Evolutionary conservation across 176 grass and related monocot genomes (phyloP).

Genomic region (Paspalum notatum): DNA sequence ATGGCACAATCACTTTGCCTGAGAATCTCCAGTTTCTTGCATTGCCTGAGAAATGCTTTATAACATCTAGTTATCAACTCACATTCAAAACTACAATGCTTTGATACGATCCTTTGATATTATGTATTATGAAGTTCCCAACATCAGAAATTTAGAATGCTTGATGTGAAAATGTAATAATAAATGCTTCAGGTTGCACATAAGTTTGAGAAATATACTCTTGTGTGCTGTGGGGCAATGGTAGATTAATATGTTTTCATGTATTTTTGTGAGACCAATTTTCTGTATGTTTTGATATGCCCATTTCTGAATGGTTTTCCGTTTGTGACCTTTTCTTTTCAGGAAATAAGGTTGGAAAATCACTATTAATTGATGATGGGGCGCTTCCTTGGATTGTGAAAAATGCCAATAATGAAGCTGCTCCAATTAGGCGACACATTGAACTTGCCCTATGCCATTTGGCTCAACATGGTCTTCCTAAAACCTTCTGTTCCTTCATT

Average conservation of each 20-base stretch:
- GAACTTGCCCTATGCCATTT: slow-evolving; percentile 96
- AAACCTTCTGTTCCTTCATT: not conserved
- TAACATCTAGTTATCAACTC: not conserved
- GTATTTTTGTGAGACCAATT: not conserved
- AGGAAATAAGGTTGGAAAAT: slow-evolving; percentile 88
- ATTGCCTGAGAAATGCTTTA: not conserved
- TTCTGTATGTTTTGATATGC: not conserved
- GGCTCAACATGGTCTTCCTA: slow-evolving; percentile 81
- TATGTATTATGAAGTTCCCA: not conserved
- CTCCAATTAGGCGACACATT: slow-evolving; percentile 93
- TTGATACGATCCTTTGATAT: not conserved
- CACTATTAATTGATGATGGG: slow-evolving; percentile 90
- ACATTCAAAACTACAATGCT: not conserved
- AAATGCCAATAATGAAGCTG: slow-evolving; percentile 97
- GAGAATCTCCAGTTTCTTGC: not conserved
- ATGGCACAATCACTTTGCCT: not conserved
- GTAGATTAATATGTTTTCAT: slow-evolving; percentile 4
- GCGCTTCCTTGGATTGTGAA: slow-evolving; percentile 96
- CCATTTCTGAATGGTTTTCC: not conserved
- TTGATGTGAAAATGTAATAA: not conserved
- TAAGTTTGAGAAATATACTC: not conserved
- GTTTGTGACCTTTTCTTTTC: slow-evolving; percentile 19
- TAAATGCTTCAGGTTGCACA: slow-evolving; percentile 2
- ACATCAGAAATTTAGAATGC: not conserved
- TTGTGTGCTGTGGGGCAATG: not conserved